Conservation (phyloP, 2,329 filamentous ascomycete species). For the Fusarium buharicum region DNA sequence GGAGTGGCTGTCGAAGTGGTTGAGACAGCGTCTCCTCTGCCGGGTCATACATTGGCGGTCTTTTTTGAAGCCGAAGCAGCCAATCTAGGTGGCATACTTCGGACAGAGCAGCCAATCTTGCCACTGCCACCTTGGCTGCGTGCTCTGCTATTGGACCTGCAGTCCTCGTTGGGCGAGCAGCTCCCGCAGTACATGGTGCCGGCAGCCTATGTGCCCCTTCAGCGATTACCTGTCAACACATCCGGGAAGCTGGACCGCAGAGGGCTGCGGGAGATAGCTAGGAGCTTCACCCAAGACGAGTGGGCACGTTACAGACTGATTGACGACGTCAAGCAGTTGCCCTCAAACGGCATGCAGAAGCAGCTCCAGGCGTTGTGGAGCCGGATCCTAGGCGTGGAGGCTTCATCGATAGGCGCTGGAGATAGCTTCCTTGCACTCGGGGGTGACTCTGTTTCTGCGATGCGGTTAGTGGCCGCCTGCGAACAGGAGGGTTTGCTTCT, state of each 20-base stretch:
- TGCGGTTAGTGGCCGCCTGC: constrained; percentile 13
- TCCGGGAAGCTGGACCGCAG: constrained; percentile 12
- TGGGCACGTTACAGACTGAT: constrained; percentile 11
- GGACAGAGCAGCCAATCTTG: constrained; percentile 8
- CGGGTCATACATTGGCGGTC: constrained; percentile 10
- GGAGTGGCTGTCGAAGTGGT: constrained; percentile 11
- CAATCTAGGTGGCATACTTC: constrained; percentile 6
- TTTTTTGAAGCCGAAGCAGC: constrained; percentile 14
- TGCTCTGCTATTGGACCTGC: constrained; percentile 9
- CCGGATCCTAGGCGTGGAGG: constrained; percentile 11
- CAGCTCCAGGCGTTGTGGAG: constrained; percentile 13
- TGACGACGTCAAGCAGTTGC: constrained; percentile 13
- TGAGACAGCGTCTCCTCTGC: constrained; percentile 10
- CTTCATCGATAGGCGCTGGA: constrained; percentile 12
- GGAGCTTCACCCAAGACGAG: constrained; percentile 8
- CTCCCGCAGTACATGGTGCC: constrained; percentile 13
- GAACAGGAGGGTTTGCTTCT: constrained; percentile 12
- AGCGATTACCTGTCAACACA: constrained; percentile 14
- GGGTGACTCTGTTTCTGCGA: constrained; percentile 15
- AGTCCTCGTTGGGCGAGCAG: constrained; percentile 12
- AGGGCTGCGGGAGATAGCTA: constrained; percentile 8
- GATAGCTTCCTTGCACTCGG: constrained; percentile 15
- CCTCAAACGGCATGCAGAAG: constrained; percentile 16
- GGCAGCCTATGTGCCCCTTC: constrained; percentile 10
- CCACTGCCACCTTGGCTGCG: constrained; percentile 9